These are phyloP conservation scores for Cicer arietinum DNA, from an alignment of 306 rosid genomes.

Conservation along the genomic window DNA sequence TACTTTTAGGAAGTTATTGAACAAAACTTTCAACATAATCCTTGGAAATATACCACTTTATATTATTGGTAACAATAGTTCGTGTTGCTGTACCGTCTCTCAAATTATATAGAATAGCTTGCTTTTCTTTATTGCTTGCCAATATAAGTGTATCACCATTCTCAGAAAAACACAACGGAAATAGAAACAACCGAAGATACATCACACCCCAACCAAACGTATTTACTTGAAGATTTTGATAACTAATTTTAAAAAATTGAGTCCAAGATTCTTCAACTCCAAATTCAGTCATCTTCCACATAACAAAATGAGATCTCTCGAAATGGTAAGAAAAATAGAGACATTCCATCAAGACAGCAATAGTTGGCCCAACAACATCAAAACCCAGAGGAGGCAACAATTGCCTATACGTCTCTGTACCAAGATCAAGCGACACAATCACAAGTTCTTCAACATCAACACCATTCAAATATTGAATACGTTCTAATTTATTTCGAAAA, in stretches of 20 bases:
- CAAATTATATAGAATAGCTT: background rate
- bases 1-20: background rate
- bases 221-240: background rate
- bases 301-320: background rate
- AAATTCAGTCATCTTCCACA: constrained; percentile 2
- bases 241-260: background rate
- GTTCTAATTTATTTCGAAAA: background rate
- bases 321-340: background rate
- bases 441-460: background rate
- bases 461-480: background rate
- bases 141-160: background rate
- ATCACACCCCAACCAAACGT: too few relatives aligned
- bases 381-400: background rate
- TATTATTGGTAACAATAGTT: background rate
- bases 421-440: background rate
- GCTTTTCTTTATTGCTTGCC: background rate
- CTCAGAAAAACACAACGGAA: background rate
- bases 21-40: background rate
- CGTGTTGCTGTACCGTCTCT: background rate
- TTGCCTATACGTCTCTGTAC: background rate
- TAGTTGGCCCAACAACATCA: background rate
- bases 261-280: background rate
- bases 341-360: background rate
- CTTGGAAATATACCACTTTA: background rate
- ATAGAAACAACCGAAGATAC: background rate